These are phyloP conservation scores for Salmacisia buchloeana DNA, from an alignment of 1,284 basidiomycete genomes.

Conservation along the genomic window DNA sequence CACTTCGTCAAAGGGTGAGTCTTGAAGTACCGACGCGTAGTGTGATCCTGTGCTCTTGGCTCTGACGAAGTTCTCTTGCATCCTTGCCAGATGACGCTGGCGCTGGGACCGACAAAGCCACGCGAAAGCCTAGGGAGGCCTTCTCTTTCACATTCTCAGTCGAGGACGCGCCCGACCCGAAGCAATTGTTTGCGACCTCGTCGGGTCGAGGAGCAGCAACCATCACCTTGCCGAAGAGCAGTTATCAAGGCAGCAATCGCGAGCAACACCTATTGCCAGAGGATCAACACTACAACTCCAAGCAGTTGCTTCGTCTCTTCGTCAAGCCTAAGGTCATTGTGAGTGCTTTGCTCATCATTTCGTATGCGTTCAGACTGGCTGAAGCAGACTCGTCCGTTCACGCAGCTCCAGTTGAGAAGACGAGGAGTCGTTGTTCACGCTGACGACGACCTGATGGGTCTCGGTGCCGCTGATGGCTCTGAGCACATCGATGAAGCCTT, in stretches of 20 bases:
- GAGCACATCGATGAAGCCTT: slow-evolving; percentile 88
- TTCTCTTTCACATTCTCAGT: slow-evolving; percentile 82
- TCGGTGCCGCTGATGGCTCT: slow-evolving; percentile 53
- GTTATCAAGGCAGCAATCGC: slow-evolving; percentile 36
- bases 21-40: slow-evolving; percentile 17
- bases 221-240: slow-evolving; percentile 54
- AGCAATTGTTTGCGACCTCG: slow-evolving; percentile 66
- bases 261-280: slow-evolving; percentile 81
- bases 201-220: slow-evolving; percentile 35
- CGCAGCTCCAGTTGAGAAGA: slow-evolving; percentile 20
- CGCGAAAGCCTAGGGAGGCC: slow-evolving; percentile 58
- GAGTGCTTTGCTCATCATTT: slow-evolving; percentile 10
- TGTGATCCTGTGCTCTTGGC: no score
- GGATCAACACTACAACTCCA: slow-evolving; percentile 92
- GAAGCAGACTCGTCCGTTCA: slow-evolving; percentile 54
- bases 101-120: not conserved
- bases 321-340: slow-evolving; percentile 63
- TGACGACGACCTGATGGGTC: slow-evolving; percentile 39
- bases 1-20: slow-evolving; percentile 13
- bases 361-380: slow-evolving; percentile 58
- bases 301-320: slow-evolving; percentile 83
- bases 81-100: not conserved
- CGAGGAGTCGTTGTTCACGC: slow-evolving; percentile 10
- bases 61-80: not conserved
- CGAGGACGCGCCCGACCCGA: slow-evolving; percentile 59